These are phyloP conservation scores for Ciborinia camelliae DNA, from an alignment of 2,329 filamentous ascomycete species.

Conservation along the genomic window DNA sequence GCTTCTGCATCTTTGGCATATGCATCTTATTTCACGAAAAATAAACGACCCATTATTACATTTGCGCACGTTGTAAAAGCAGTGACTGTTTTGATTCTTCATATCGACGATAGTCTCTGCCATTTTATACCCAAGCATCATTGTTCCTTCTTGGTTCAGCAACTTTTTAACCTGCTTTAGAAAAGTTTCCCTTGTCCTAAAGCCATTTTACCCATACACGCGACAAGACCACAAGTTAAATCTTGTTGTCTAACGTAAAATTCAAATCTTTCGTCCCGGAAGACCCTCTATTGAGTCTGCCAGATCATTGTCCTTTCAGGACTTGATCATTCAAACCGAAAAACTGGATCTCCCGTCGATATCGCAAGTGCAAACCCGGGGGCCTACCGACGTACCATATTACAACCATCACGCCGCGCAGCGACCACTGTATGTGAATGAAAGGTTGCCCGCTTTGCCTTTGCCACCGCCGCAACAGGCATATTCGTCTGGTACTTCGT, in stretches of 20 bases:
- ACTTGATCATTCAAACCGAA: constrained; percentile 57
- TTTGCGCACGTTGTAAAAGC: constrained; percentile 31
- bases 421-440: constrained; percentile 64
- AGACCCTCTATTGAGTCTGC: constrained; percentile 30
- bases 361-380: constrained; percentile 77
- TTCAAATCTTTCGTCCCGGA: constrained; percentile 16
- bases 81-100: constrained; percentile 19
- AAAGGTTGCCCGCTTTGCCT: constrained; percentile 69
- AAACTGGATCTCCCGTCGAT: constrained; percentile 93
- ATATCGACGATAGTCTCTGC: constrained; percentile 13
- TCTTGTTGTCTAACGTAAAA: constrained; percentile 18
- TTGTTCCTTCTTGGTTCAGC: constrained; percentile 13
- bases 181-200: constrained; percentile 9
- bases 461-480: constrained; percentile 60
- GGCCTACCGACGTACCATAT: constrained; percentile 66
- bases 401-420: constrained; percentile 65
- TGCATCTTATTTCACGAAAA: constrained; percentile 34
- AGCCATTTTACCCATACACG: not conserved
- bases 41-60: constrained; percentile 29
- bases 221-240: constrained; percentile 16
- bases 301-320: constrained; percentile 34
- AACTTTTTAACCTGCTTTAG: constrained; percentile 9
- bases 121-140: constrained; percentile 26
- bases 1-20: constrained; percentile 24
- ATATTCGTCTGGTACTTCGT: constrained; percentile 68